Conservation (phyloP, 768 basidiomycete genomes). For the Hypholoma fasciculare region DNA sequence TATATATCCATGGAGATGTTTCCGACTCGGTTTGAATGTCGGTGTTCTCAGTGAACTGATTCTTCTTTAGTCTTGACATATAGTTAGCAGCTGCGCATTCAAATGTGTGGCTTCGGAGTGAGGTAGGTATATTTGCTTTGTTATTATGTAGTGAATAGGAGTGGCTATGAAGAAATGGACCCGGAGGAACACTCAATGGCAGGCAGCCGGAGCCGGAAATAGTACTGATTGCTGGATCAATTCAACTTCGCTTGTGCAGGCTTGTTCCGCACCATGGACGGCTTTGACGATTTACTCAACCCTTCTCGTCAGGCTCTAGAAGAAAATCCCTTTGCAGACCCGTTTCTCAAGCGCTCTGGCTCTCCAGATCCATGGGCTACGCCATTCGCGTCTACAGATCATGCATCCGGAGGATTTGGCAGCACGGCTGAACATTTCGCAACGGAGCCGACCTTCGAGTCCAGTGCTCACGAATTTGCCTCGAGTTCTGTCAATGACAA, state of each 20-base stretch:
- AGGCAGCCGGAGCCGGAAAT: not conserved
- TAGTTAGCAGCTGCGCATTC: no score
- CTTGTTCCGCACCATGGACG: slow-evolving; percentile 50
- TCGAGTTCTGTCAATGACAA: slow-evolving; percentile 14
- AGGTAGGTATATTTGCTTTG: no score
- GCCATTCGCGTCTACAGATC: slow-evolving; percentile 42
- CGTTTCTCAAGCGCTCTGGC: slow-evolving; percentile 63
- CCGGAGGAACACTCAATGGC: not conserved
- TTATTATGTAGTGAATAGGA: no score
- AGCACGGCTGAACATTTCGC: slow-evolving; percentile 20
- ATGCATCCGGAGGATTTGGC: slow-evolving; percentile 29
- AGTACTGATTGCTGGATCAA: slow-evolving; percentile 3
- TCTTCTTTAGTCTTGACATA: no score
- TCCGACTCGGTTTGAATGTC: no score
- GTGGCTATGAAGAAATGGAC: not conserved
- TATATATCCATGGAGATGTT: no score
- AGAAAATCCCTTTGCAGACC: slow-evolving; percentile 75
- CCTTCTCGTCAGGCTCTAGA: slow-evolving; percentile 63
- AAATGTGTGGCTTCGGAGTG: no score
- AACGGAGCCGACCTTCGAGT: slow-evolving; percentile 18
- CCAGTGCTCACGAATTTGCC: slow-evolving; percentile 24
- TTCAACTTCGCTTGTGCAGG: not conserved
- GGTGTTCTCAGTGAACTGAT: no score
- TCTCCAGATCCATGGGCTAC: slow-evolving; percentile 81
- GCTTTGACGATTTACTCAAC: slow-evolving; percentile 75